Evolutionary conservation across 1,139 yeast genomes (phyloP).

Genomic region (Nakaseomyces nivariensis): DNA sequence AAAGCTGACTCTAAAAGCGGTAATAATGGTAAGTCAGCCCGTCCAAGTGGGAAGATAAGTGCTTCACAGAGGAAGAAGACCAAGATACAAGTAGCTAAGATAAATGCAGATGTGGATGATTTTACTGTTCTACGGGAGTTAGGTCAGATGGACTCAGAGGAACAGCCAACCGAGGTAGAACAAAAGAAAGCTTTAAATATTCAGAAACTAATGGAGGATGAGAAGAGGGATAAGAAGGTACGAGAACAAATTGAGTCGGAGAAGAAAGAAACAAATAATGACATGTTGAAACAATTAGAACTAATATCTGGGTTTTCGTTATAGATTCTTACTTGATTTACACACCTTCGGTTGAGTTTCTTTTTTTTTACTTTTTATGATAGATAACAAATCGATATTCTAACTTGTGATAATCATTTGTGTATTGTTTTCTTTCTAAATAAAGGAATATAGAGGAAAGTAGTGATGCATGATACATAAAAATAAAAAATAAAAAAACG

Average conservation of each 20-base stretch:
- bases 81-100: conserved; percentile 18
- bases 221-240: conserved; percentile 37
- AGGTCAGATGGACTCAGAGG: conserved; percentile 23
- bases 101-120: conserved; percentile 13
- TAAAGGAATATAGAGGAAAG: neutral
- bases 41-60: conserved; percentile 12
- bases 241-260: conserved; percentile 34
- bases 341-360: too few relatives aligned
- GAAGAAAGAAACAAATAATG: conserved; percentile 40
- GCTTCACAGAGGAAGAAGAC: conserved; percentile 19
- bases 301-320: conserved; percentile 45
- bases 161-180: conserved; percentile 19
- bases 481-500: neutral
- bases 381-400: neutral
- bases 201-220: conserved; percentile 30
- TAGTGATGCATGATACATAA: neutral
- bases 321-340: conserved; percentile 4
- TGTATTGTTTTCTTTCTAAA: neutral
- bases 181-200: conserved; percentile 33
- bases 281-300: conserved; percentile 49
- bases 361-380: neutral
- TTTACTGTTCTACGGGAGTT: neutral
- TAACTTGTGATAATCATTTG: neutral
- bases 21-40: conserved; percentile 8
- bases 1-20: conserved; percentile 2